Conservation (phyloP, 768 basidiomycete genomes). For the Udeniomyces megalosporus region DNA sequence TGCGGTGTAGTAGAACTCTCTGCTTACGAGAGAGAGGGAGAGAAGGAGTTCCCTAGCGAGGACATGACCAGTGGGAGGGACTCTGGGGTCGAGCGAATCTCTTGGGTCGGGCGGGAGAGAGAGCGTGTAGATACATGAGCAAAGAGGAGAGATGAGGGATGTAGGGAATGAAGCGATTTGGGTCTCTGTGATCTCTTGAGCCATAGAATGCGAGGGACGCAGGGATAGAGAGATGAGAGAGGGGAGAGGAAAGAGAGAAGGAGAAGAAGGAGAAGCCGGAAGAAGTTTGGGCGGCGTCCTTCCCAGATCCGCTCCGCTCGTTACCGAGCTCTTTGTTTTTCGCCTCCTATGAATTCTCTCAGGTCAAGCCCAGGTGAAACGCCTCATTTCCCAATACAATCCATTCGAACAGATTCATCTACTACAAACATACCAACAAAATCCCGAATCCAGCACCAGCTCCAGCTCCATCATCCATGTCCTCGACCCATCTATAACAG, state of each 20-base stretch:
- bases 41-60: constrained; percentile 48
- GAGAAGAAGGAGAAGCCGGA: not conserved
- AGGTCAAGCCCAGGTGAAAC: no score
- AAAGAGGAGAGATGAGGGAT: constrained; percentile 47
- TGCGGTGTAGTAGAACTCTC: constrained; percentile 20
- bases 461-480: no score
- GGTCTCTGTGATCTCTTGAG: not conserved
- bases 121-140: constrained; percentile 52
- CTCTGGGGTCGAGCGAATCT: constrained; percentile 49
- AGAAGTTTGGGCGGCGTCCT: not conserved
- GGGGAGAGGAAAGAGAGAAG: not conserved
- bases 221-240: not conserved
- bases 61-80: constrained; percentile 36
- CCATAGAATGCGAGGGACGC: no score
- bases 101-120: constrained; percentile 37
- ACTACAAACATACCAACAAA: no score
- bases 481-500: no score
- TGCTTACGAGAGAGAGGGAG: constrained; percentile 59
- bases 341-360: no score
- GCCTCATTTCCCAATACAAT: no score
- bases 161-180: constrained; percentile 11
- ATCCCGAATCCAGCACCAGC: no score
- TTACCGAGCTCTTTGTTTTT: no score
- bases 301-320: no score
- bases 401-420: no score